Conservation (phyloP, 2,329 filamentous ascomycete genomes). For the Paraphoma sp. region DNA sequence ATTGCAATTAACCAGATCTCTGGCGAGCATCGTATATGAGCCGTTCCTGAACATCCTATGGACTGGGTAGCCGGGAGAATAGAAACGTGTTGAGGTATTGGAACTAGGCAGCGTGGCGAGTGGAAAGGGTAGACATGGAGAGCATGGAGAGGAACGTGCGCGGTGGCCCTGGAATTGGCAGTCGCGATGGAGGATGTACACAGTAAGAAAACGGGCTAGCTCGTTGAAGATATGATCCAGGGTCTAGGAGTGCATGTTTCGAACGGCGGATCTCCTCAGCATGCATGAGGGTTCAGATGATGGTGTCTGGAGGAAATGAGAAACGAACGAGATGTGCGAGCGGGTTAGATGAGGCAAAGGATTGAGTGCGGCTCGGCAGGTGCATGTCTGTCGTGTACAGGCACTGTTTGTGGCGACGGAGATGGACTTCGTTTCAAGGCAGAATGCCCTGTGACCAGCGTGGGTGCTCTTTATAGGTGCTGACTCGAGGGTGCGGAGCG, state of each 20-base stretch:
- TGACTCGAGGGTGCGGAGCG: slow-evolving; percentile 5
- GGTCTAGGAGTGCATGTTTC: slow-evolving; percentile 1
- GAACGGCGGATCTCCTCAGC: background rate
- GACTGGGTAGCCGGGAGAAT: slow-evolving; percentile 16
- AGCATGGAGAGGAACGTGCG: background rate
- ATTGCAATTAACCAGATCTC: slow-evolving; percentile 27
- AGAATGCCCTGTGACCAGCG: slow-evolving; percentile 19
- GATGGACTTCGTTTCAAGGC: slow-evolving; percentile 29
- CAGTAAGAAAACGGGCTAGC: too few relatives aligned
- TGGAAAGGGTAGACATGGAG: slow-evolving; percentile 19
- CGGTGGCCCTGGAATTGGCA: background rate
- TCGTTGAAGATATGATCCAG: slow-evolving; percentile 1
- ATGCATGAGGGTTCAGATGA: background rate
- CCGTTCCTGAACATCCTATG: slow-evolving; percentile 25
- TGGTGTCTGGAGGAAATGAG: background rate
- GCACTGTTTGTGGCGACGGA: slow-evolving; percentile 14
- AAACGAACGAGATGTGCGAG: background rate
- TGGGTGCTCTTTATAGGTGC: slow-evolving; percentile 16
- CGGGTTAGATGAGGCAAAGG: background rate
- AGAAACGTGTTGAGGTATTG: slow-evolving; percentile 4
- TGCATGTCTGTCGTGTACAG: background rate
- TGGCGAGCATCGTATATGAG: slow-evolving; percentile 13
- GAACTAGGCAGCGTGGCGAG: slow-evolving; percentile 9
- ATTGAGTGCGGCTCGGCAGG: too few relatives aligned
- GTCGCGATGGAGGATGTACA: slow-evolving; percentile 4